Percentiles rank a stretch among this genome's conserved stretches.
Evolutionary conservation across 495 filamentous ascomycete genomes (phyloP).

Genomic region (Schizothecium vesticola): DNA sequence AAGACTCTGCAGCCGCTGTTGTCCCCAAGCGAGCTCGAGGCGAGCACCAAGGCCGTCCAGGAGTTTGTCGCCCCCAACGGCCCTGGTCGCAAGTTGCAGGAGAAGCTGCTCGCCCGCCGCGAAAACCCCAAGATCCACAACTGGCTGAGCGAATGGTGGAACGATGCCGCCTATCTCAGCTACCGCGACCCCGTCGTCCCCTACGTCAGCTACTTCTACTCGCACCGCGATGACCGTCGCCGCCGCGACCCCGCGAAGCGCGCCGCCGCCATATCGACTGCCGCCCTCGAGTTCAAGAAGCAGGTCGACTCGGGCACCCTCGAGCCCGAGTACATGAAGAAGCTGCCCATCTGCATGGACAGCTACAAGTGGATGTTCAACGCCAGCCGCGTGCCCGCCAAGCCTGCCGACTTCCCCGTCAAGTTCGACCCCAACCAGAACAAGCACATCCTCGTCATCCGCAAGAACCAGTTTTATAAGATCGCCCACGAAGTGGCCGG

Average conservation of each 20-base stretch:
- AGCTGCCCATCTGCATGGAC: conserved; percentile 92
- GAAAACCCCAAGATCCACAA: conserved; percentile 83
- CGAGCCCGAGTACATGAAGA: conserved; percentile 98
- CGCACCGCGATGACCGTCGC: conserved; percentile 86
- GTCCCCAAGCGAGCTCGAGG: conserved; percentile 63
- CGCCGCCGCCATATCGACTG: conserved; percentile 82
- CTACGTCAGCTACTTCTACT: conserved; percentile 99
- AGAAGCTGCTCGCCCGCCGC: conserved; percentile 74
- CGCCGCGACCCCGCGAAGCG: conserved; percentile 86
- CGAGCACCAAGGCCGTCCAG: conserved; percentile 74
- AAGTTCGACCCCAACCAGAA: conserved; percentile 71
- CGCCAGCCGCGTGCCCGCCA: conserved; percentile 76
- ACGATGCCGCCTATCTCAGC: conserved; percentile 79
- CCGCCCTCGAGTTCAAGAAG: conserved; percentile 86
- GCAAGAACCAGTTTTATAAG: conserved; percentile 97
- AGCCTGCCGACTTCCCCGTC: conserved; percentile 72
- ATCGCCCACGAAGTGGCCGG: conserved; percentile 70
- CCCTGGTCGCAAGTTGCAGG: conserved; percentile 77
- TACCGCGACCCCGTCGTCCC: conserved; percentile 96
- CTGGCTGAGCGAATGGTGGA: conserved; percentile 99
- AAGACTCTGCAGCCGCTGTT: conserved; percentile 86
- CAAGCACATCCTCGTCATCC: conserved; percentile 80
- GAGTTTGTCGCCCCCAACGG: conserved; percentile 80
- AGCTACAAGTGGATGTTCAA: conserved; percentile 99
- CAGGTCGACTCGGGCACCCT: conserved; percentile 77